These are phyloP conservation scores for Nemophila menziesii DNA, from an alignment of 257 asterid species.

Conservation along the genomic window DNA sequence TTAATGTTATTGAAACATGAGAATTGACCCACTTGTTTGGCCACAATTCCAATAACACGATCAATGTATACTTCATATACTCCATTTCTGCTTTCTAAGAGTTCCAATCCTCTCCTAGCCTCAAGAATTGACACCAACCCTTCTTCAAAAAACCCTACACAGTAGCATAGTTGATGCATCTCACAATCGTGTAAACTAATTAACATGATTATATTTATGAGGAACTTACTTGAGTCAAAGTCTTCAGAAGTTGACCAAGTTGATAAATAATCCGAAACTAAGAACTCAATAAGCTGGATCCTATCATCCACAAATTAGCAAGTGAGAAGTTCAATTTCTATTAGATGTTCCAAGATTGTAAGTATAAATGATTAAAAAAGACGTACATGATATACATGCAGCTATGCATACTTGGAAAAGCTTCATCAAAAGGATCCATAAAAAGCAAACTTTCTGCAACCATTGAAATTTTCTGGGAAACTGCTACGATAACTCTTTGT, in stretches of 20 bases:
- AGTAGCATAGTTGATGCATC: neutral
- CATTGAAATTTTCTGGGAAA: slow-evolving; percentile 66
- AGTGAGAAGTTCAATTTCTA: neutral
- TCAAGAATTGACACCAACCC: slow-evolving; percentile 63
- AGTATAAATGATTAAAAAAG: slow-evolving; percentile 3
- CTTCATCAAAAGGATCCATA: slow-evolving; percentile 77
- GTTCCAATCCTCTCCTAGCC: slow-evolving; percentile 60
- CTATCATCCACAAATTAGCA: slow-evolving; percentile 37
- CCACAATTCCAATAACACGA: slow-evolving; percentile 63
- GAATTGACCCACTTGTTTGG: slow-evolving; percentile 48
- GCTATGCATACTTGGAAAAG: slow-evolving; percentile 58
- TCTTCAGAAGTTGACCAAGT: slow-evolving; percentile 58
- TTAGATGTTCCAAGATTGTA: neutral
- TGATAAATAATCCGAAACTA: slow-evolving; percentile 60
- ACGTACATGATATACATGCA: slow-evolving; percentile 75
- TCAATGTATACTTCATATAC: slow-evolving; percentile 84
- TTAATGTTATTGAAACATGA: slow-evolving; percentile 41
- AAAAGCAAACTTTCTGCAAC: slow-evolving; percentile 75
- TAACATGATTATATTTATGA: slow-evolving; percentile 3
- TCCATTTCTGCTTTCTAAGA: slow-evolving; percentile 59
- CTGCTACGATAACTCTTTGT: slow-evolving; percentile 67
- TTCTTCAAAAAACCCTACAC: slow-evolving; percentile 63
- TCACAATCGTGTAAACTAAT: neutral
- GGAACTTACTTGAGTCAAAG: slow-evolving; percentile 47
- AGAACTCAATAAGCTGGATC: slow-evolving; percentile 87